Evolutionary conservation across 306 rosid genomes (phyloP).

Genomic region (Glycine soja): DNA sequence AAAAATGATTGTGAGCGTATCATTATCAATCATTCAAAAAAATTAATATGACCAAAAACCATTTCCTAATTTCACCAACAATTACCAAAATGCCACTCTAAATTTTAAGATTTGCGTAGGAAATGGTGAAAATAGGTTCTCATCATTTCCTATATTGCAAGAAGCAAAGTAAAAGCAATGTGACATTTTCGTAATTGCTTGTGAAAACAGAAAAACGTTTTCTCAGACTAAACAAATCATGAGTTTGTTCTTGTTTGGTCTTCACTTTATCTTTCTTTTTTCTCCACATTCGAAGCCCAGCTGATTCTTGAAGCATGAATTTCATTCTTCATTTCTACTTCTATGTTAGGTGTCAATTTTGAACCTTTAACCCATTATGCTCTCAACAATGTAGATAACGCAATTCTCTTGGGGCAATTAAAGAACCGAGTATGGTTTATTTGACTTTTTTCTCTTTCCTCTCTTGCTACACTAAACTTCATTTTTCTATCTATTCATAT

Average conservation of each 20-base stretch:
- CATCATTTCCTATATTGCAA: background rate
- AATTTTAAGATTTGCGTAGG: too few relatives aligned
- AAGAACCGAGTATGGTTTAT: slow-evolving; percentile 10
- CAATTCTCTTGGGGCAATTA: background rate
- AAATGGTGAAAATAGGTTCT: too few relatives aligned
- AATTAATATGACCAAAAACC: too few relatives aligned
- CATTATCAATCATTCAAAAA: too few relatives aligned
- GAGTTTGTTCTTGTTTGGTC: background rate
- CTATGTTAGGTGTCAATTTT: too few relatives aligned
- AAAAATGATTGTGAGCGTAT: slow-evolving; percentile 5
- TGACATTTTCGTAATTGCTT: background rate
- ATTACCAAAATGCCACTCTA: too few relatives aligned
- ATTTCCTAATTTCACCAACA: too few relatives aligned
- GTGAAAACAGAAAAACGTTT: background rate
- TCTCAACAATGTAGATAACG: slow-evolving; percentile 13
- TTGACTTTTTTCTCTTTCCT: background rate
- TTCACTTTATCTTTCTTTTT: slow-evolving; percentile 18
- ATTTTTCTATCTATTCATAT: slow-evolving; percentile 30
- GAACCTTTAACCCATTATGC: slow-evolving; percentile 14
- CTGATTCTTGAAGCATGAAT: slow-evolving; percentile 27
- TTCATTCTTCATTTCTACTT: background rate
- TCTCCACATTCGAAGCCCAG: slow-evolving; percentile 10
- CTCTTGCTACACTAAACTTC: slow-evolving; percentile 25
- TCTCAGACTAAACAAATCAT: background rate
- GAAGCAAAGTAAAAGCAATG: background rate